Conservation (phyloP, 2,329 filamentous ascomycete species). For the Paecilomyces formosus region DNA sequence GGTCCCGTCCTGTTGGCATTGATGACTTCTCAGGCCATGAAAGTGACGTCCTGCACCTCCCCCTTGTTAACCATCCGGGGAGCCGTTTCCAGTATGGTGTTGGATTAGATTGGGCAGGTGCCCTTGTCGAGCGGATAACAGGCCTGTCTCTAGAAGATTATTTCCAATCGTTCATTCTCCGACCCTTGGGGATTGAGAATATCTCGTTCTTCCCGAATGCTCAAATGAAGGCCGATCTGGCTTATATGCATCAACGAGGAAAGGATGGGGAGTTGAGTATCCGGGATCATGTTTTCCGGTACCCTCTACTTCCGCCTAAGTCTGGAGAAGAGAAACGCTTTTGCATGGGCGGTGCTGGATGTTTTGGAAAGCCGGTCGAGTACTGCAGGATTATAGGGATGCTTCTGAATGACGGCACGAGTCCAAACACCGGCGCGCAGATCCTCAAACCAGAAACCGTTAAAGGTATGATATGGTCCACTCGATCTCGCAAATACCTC, state of each 20-base stretch:
- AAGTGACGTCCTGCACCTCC: conserved; percentile 43
- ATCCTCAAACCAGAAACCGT: conserved; percentile 51
- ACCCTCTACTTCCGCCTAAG: conserved; percentile 31
- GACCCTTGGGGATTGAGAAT: conserved; percentile 42
- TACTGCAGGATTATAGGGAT: conserved; percentile 53
- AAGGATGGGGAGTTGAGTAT: conserved; percentile 31
- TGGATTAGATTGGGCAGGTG: conserved; percentile 48
- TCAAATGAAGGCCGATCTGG: conserved; percentile 49
- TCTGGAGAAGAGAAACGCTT: conserved; percentile 38
- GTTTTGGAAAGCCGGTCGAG: conserved; percentile 53
- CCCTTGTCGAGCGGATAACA: conserved; percentile 40
- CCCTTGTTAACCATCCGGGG: conserved; percentile 59
- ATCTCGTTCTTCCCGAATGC: conserved; percentile 51
- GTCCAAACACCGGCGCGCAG: conserved; percentile 44
- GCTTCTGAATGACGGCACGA: conserved; percentile 55
- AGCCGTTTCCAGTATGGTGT: conserved; percentile 56
- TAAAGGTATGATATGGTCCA: conserved; percentile 17
- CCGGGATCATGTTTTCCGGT: not conserved
- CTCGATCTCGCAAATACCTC: not conserved
- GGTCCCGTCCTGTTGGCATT: conserved; percentile 40
- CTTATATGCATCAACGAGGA: conserved; percentile 50
- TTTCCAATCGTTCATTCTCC: conserved; percentile 41
- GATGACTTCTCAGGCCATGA: conserved; percentile 52
- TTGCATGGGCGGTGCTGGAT: conserved; percentile 57
- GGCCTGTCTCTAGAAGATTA: conserved; percentile 43